Conservation (phyloP, 2,329 filamentous ascomycete species). For the Dichotomopilus funicola region DNA sequence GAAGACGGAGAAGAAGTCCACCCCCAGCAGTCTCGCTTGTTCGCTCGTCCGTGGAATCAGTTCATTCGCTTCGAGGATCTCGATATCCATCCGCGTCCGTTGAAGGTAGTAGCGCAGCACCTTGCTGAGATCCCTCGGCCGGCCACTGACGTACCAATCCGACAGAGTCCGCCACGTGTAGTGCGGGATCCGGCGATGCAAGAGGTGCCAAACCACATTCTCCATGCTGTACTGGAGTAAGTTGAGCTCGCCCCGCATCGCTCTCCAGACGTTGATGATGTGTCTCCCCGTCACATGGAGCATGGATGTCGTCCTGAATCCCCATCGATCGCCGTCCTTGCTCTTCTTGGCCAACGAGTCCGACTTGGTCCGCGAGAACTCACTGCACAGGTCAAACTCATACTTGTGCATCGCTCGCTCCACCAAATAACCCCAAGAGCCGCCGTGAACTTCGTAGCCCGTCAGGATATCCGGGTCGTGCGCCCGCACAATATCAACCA, state of each 20-base stretch:
- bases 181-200: slow-evolving; percentile 82
- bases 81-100: slow-evolving; percentile 74
- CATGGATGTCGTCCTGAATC: slow-evolving; percentile 87
- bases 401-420: slow-evolving; percentile 82
- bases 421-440: slow-evolving; percentile 92
- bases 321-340: slow-evolving; percentile 84
- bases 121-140: slow-evolving; percentile 62
- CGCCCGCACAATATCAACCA: slow-evolving; percentile 77
- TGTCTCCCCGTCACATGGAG: slow-evolving; percentile 90
- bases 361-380: slow-evolving; percentile 81
- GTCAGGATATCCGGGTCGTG: slow-evolving; percentile 90
- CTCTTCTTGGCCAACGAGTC: slow-evolving; percentile 78
- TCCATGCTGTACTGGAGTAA: slow-evolving; percentile 94
- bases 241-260: slow-evolving; percentile 89
- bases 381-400: slow-evolving; percentile 84
- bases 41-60: slow-evolving; percentile 84
- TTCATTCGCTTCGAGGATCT: slow-evolving; percentile 86
- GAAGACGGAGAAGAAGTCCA: slow-evolving; percentile 96
- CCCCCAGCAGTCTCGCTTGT: slow-evolving; percentile 83
- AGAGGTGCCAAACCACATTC: slow-evolving; percentile 85
- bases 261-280: slow-evolving; percentile 95
- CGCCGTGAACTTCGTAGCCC: slow-evolving; percentile 88
- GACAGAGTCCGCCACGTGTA: slow-evolving; percentile 77
- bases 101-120: slow-evolving; percentile 71
- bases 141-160: slow-evolving; percentile 68